Evolutionary conservation across 805 yeast species (phyloP).

Genomic region (Wickerhamiella azyma): DNA sequence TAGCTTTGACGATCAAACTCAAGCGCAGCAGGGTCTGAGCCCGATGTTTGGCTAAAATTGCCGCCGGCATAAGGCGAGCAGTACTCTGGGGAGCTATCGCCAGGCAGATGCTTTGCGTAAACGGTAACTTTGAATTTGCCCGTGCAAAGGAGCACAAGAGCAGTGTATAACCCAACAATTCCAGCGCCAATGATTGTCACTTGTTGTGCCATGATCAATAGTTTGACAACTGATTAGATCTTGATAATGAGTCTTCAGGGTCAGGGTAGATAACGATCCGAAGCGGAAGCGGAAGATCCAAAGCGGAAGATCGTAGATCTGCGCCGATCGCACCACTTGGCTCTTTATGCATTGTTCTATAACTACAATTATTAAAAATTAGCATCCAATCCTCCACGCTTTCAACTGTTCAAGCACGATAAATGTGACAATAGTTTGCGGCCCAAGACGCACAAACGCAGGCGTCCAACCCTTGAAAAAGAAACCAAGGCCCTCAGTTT

Average conservation of each 20-base stretch:
- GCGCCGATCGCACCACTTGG: no score
- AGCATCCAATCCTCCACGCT: slow-evolving; percentile 20
- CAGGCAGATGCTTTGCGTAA: slow-evolving; percentile 57
- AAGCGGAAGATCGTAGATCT: no score
- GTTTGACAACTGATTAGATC: no score
- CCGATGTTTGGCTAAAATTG: slow-evolving; percentile 47
- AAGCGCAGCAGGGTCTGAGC: slow-evolving; percentile 37
- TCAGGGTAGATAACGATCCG: no score
- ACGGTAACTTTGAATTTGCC: slow-evolving; percentile 36
- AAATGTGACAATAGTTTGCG: slow-evolving; percentile 35
- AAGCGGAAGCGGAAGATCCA: no score
- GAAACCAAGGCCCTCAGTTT: slow-evolving; percentile 59
- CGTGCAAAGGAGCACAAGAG: slow-evolving; percentile 34
- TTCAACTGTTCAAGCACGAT: slow-evolving; percentile 29
- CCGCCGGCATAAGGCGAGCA: slow-evolving; percentile 78
- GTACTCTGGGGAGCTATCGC: slow-evolving; percentile 59
- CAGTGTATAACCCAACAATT: slow-evolving; percentile 53
- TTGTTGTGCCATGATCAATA: slow-evolving; percentile 4
- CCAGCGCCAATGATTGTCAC: slow-evolving; percentile 39
- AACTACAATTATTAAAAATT: background rate
- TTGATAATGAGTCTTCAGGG: no score
- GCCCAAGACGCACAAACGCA: slow-evolving; percentile 73
- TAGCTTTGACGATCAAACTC: slow-evolving; percentile 46
- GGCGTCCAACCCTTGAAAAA: slow-evolving; percentile 90
- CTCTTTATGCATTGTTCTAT: background rate